Base-by-base conservation (phyloP, 192 early-diverging fungal species). In the Coemansia sp. region DNA sequence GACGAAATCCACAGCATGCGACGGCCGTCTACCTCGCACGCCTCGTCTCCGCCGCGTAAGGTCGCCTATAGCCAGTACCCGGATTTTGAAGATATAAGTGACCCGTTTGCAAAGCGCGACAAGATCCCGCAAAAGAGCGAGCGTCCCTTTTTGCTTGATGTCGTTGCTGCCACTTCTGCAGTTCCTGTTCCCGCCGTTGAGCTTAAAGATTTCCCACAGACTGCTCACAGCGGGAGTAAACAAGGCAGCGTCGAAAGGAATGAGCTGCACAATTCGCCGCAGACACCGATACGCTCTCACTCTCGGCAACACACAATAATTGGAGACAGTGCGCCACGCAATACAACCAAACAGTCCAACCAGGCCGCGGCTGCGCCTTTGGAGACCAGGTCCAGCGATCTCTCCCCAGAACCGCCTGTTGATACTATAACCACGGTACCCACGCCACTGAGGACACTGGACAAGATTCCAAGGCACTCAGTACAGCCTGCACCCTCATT, bases 21-120 rank as follows among this genome's bases (percentile, higher is more conserved):
- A 39, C 67, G 74, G 53, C 74, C 74, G 27, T 72, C 74, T n/a
- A 70, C 71, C 4, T 59, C 74, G 14, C 74, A 73, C 59, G 66
- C 70, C 33, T 66, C 78, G 51, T 44, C 63, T 3, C 53, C 73
- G 14, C 45, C 60, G 41, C 77, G 65, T 35, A 78, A 73, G 34
- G 61, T 75, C 35, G 78, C 74, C 8, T 84, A 76, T 62, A 78
- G 76, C 68, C 77, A 84, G 66, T 79, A 75, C 45, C 75, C 77
- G 19, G 83, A 80, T 57, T 84, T 84, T 71, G 78, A 80, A 40
- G 73, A 42, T 19, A 74, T 84, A 35, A 66, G 59, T 17, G 78
- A 84, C 46, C 83, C 83, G 57, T 84, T 84, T 75, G 75, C 74
- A 13, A 84, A 84, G 70, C 70, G 78, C 62, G 83, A 84, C 66